Percentiles rank a stretch among this genome's conserved stretches.
These are phyloP conservation scores for Fusarium illudens DNA, from an alignment of 2,329 filamentous ascomycete species.

Conservation along the genomic window DNA sequence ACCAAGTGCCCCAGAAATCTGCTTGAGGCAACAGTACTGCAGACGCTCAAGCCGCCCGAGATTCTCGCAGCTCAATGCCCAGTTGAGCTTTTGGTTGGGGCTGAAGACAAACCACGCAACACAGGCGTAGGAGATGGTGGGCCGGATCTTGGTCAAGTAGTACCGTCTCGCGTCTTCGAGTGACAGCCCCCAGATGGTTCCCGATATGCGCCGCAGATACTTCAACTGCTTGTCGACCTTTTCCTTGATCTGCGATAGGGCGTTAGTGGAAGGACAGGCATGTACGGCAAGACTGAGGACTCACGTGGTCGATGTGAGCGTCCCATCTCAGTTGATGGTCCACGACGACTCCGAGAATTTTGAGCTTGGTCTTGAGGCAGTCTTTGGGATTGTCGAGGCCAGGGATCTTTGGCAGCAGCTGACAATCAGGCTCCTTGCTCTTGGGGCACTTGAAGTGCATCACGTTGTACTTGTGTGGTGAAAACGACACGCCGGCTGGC, in stretches of 20 bases:
- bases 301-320: neutral
- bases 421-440: neutral
- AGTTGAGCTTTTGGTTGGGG: neutral
- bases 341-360: neutral
- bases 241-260: neutral
- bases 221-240: neutral
- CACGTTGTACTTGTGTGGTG: conserved; percentile 5
- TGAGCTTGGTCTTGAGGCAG: neutral
- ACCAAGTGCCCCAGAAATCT: neutral
- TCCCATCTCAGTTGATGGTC: neutral
- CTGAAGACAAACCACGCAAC: conserved; percentile 2
- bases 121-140: conserved; percentile 11
- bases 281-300: neutral
- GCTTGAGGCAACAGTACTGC: conserved; percentile 1
- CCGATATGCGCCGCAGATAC: neutral
- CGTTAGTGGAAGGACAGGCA: neutral
- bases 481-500: neutral
- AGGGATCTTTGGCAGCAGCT: neutral
- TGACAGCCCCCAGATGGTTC: neutral
- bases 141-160: conserved; percentile 10
- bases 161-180: neutral
- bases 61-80: neutral
- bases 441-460: conserved; percentile 2
- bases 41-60: neutral
- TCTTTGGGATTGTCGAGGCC: neutral